Conservation (phyloP, 2,329 filamentous ascomycete species). For the Neurospora sp. region DNA sequence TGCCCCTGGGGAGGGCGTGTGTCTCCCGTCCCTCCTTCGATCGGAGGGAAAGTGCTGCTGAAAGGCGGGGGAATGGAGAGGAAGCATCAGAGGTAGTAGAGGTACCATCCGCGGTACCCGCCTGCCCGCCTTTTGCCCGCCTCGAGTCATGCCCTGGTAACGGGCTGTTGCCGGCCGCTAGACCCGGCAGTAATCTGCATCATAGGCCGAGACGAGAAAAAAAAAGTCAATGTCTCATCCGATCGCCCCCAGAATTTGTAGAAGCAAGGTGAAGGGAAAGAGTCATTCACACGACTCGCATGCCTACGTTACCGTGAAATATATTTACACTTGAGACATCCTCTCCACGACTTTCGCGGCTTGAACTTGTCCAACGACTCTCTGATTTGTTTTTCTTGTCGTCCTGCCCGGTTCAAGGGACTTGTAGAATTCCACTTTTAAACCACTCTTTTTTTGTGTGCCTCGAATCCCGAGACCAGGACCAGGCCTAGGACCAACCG, state of each 20-base stretch:
- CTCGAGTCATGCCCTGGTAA: slow-evolving; percentile 6
- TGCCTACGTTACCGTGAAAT: neutral
- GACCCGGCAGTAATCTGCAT: slow-evolving; percentile 11
- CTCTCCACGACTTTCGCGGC: neutral
- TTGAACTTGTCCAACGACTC: neutral
- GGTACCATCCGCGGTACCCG: neutral
- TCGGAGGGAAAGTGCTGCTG: neutral
- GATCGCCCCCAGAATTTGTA: neutral
- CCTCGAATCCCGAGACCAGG: neutral
- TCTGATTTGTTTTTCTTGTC: neutral
- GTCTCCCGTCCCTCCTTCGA: neutral
- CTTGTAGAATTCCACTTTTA: slow-evolving; percentile 1
- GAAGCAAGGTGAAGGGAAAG: neutral
- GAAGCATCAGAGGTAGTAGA: neutral
- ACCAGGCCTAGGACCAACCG: neutral
- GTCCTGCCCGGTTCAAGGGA: neutral
- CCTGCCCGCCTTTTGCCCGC: neutral
- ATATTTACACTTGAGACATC: neutral
- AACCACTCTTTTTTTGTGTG: slow-evolving; percentile 1
- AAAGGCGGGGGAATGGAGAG: neutral
- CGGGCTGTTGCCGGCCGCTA: slow-evolving; percentile 10
- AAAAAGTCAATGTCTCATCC: slow-evolving; percentile 6
- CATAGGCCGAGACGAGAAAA: slow-evolving; percentile 7
- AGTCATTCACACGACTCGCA: neutral
- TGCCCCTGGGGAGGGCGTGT: neutral